Base-by-base conservation (phyloP, 257 asterid species). In the Schizonepeta tenuifolia region DNA sequence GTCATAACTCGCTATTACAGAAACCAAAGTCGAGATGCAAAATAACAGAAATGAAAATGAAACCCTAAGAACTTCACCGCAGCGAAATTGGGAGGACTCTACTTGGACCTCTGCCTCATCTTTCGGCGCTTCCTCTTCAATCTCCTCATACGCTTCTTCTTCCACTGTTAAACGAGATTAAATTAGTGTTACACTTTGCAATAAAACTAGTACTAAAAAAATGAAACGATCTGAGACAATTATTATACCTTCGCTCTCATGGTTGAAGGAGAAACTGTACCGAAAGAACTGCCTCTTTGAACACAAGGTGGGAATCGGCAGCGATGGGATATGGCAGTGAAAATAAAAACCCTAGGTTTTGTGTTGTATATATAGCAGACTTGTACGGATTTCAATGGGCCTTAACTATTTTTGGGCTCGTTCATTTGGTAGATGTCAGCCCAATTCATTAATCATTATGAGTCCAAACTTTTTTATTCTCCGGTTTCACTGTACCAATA, bases 41-140 rank as follows among this genome's bases (percentile, higher is more conserved):
- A n/a, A 43, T 60, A 60, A 9, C 58, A 53, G 8, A 41, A 63
- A 53, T 9, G 31, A 69, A 53, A 20, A 14, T 3, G 64, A 35
- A 73, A 73, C 55, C 69, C 76, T 69, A 67, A 62, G 59, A 47
- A 21, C 1, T 54, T 18, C 22, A 43, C n/a, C 59, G 55, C 22
- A 2, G 58, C 20, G 58, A 50, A n/a, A 63, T 3, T 12, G 46
- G 67, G 26, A 35, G 63, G 58, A 43, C 76, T 31, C 36, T 74
- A 69, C 83, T 79, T 79, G 66, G 83, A 79, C 74, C 83, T 36
- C 77, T 74, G 83, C 47, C 83, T 78, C 82, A 74, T 78, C 82
- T 78, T 78, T 73, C 78, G 78, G 82, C 82, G 83, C 83, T 78
- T 74, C 79, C 83, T 78, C 76, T 78, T 78, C 78, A 78, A 74